phyloP scores from a whole-genome alignment of 1,284 basidiomycete species.

The Cutaneotrichosporon sp. region DNA sequence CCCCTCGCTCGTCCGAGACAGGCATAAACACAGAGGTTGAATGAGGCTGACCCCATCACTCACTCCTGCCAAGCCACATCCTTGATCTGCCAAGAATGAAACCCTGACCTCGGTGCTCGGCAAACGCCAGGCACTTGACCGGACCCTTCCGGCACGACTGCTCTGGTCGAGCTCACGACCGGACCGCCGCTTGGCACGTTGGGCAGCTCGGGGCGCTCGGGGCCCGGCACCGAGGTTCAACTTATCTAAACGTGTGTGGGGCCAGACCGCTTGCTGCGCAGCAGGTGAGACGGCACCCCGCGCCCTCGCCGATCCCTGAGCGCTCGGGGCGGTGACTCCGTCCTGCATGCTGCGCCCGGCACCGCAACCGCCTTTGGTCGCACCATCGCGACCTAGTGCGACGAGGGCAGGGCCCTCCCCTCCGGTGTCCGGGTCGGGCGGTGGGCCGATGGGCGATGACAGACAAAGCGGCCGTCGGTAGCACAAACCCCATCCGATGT shows the following conservation, averaged over 20 bases:
- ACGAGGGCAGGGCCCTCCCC: no score
- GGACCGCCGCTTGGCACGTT: neutral
- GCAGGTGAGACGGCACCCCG: neutral
- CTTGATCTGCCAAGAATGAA: neutral
- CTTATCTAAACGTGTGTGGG: neutral
- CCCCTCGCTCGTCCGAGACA: neutral
- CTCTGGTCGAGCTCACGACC: neutral
- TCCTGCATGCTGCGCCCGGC: no score
- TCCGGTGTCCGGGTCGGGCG: neutral
- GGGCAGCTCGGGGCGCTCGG: neutral
- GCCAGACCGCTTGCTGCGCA: neutral
- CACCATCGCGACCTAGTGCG: no score
- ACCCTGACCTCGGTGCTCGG: constrained; percentile 1
- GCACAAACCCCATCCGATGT: neutral
- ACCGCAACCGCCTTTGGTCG: no score
- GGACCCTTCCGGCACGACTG: neutral
- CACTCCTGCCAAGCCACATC: neutral
- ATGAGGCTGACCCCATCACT: neutral
- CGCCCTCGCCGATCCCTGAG: neutral
- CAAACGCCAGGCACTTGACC: neutral
- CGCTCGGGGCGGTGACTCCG: neutral
- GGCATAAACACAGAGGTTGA: neutral
- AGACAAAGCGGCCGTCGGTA: neutral
- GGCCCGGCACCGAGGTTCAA: neutral
- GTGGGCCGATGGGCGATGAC: neutral